Percentiles rank a stretch among this genome's conserved stretches.
Evolutionary conservation across 148 eudicot species (phyloP).

Genomic region (Rheum nobile): DNA sequence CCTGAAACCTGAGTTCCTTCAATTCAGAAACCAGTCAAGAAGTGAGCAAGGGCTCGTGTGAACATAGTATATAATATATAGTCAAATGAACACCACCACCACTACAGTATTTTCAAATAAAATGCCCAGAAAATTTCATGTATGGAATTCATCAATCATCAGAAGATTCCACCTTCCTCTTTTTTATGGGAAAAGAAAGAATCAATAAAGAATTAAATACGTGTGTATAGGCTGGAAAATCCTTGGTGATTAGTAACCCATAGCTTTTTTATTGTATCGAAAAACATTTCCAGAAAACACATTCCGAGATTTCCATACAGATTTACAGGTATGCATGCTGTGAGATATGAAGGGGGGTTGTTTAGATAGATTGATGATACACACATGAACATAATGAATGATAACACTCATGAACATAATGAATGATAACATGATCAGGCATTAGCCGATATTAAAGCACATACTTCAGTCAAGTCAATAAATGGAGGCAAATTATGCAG

Average conservation of each 20-base stretch:
- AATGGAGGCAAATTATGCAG: neutral
- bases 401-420: too few relatives aligned
- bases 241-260: neutral
- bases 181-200: neutral
- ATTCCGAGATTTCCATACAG: neutral
- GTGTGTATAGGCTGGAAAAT: neutral
- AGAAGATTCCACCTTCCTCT: neutral
- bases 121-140: neutral
- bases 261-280: neutral
- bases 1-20: neutral
- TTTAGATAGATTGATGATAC: neutral
- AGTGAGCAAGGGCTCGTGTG: neutral
- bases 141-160: constrained; percentile 6
- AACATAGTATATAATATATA: neutral
- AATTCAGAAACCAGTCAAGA: neutral
- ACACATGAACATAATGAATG: neutral
- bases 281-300: neutral
- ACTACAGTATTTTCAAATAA: neutral
- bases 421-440: neutral
- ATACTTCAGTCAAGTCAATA: neutral
- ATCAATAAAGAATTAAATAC: neutral
- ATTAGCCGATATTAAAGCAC: neutral
- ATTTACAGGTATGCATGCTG: neutral
- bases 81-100: neutral
- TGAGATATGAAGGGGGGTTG: neutral